These are phyloP conservation scores for Pilatotrama ljubarskyi DNA, from an alignment of 768 basidiomycete genomes.

Conservation along the genomic window DNA sequence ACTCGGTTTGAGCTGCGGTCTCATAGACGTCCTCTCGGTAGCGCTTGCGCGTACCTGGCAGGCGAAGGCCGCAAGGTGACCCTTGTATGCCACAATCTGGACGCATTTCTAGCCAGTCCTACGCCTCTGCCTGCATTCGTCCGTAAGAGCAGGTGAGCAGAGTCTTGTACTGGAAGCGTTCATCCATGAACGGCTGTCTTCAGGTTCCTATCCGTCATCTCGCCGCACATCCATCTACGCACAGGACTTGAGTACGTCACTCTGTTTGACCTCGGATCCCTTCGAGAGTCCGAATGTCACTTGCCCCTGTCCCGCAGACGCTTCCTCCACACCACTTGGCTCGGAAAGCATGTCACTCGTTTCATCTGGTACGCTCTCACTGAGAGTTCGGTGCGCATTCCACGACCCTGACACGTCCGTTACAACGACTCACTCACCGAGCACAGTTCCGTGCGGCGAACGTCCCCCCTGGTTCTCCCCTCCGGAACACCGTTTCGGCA, in stretches of 20 bases:
- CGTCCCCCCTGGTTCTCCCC: conserved; percentile 49
- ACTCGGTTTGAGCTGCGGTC: neutral
- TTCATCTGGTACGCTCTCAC: conserved; percentile 44
- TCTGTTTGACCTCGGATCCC: no score
- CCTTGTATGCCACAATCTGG: conserved; percentile 52
- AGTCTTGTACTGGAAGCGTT: neutral
- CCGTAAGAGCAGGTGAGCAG: conserved; percentile 55
- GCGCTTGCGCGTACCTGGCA: conserved; percentile 43
- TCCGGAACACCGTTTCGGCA: conserved; percentile 41
- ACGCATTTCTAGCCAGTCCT: conserved; percentile 48
- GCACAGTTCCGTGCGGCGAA: conserved; percentile 34
- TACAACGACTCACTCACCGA: neutral
- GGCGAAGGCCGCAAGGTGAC: conserved; percentile 48
- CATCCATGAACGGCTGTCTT: neutral
- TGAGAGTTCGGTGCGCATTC: neutral
- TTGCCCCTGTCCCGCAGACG: conserved; percentile 34
- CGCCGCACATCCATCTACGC: conserved; percentile 48
- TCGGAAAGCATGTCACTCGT: conserved; percentile 53
- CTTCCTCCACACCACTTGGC: conserved; percentile 59
- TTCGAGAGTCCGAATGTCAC: neutral
- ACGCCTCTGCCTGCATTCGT: conserved; percentile 53
- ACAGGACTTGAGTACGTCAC: conserved; percentile 54
- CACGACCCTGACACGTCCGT: neutral
- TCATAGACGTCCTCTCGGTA: conserved; percentile 21
- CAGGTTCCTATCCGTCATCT: conserved; percentile 52